These are phyloP conservation scores for Cyclotella choctawhatcheeana DNA, from an alignment of 108 stramenopile species.

Conservation along the genomic window DNA sequence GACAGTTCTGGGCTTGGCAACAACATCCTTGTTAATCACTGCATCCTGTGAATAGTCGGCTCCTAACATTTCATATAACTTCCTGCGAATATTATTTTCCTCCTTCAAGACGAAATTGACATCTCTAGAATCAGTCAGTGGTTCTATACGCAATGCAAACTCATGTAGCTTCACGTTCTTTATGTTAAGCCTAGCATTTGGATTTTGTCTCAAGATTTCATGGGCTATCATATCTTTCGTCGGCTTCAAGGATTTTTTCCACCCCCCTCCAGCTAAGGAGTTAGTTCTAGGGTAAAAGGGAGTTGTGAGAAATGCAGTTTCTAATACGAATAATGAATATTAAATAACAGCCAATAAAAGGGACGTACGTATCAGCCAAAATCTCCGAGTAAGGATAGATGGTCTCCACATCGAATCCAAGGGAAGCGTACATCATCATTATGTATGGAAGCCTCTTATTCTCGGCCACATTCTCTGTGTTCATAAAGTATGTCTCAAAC, in stretches of 20 bases:
- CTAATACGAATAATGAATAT: background rate
- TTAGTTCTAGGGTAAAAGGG: background rate
- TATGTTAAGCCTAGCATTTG: background rate
- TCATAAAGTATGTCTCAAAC: slow-evolving; percentile 5
- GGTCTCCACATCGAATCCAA: background rate
- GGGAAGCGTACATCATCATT: background rate
- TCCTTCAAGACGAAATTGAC: background rate
- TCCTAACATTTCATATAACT: background rate
- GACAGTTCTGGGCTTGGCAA: background rate
- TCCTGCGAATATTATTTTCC: background rate
- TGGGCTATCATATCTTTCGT: slow-evolving; percentile 4
- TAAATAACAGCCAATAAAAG: background rate
- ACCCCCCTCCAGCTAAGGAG: background rate
- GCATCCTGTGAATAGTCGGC: background rate
- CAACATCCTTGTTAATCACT: background rate
- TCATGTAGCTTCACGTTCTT: background rate
- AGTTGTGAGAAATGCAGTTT: background rate
- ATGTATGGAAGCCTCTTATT: background rate
- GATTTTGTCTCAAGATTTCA: background rate
- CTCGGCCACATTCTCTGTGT: background rate
- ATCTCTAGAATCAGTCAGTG: slow-evolving; percentile 3
- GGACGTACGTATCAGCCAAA: background rate
- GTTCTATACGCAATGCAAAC: background rate
- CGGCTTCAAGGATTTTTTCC: background rate
- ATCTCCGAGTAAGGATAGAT: slow-evolving; percentile 4